Percentiles rank a stretch among this genome's conserved stretches.
Conservation (phyloP, 1,284 basidiomycete species). For the Ustilago bromivora region DNA sequence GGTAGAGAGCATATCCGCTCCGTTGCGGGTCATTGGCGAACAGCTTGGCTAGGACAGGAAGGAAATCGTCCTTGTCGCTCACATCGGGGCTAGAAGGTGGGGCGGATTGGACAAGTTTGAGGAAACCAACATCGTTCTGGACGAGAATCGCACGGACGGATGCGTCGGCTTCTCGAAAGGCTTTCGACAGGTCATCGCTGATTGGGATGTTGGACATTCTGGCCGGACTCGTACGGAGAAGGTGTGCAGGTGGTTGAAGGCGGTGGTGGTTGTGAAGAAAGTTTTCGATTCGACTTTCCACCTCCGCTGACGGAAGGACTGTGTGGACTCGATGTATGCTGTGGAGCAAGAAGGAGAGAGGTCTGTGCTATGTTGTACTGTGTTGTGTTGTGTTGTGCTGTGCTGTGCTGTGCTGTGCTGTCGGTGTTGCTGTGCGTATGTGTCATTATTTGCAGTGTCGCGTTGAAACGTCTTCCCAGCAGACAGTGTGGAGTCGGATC, state of each 20-base stretch:
- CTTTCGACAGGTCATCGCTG: constrained; percentile 38
- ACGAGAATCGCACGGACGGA: constrained; percentile 56
- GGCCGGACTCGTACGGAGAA: not conserved
- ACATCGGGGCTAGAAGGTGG: constrained; percentile 28
- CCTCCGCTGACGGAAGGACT: not conserved
- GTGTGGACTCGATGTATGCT: not conserved
- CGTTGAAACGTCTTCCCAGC: not conserved
- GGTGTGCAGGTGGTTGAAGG: not conserved
- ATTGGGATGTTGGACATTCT: constrained; percentile 53
- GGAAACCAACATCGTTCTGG: constrained; percentile 53
- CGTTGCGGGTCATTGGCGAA: constrained; percentile 56
- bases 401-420: not conserved
- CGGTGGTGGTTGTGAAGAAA: constrained; percentile 2
- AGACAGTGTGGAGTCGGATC: constrained; percentile 19
- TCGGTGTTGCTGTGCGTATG: not conserved
- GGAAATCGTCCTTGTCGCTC: constrained; percentile 56
- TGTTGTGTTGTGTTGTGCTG: not conserved
- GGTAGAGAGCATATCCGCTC: constrained; percentile 60
- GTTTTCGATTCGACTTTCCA: no score
- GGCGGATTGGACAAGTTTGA: constrained; percentile 40
- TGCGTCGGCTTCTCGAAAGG: constrained; percentile 36
- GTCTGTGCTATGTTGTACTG: not conserved
- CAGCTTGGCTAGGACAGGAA: constrained; percentile 43
- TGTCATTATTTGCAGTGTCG: not conserved
- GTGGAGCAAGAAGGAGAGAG: not conserved